A percentile compares a stretch with the other conserved stretches of the same genome.
Conservation (phyloP, 2,329 filamentous ascomycete species). For the Amauroascus niger region DNA sequence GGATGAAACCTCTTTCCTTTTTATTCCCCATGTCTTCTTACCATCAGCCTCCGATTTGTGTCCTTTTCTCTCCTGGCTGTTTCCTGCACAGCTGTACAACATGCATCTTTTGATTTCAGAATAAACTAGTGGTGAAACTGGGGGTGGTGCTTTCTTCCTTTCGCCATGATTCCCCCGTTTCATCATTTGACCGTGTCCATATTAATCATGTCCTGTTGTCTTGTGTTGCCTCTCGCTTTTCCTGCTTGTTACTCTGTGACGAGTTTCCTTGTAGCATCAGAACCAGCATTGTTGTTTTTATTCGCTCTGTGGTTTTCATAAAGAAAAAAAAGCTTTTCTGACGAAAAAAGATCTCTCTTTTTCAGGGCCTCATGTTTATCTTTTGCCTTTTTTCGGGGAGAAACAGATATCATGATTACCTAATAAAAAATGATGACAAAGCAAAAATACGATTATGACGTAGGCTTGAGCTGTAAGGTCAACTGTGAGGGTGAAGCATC, state of each 20-base stretch:
- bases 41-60: not conserved
- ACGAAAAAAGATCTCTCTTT: not conserved
- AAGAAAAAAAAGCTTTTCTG: not conserved
- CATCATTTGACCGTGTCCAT: constrained; percentile 3
- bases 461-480: no score
- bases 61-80: not conserved
- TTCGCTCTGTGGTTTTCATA: not conserved
- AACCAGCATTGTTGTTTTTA: constrained; percentile 2
- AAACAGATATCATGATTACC: not conserved
- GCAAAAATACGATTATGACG: not conserved
- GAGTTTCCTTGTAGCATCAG: constrained; percentile 10
- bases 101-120: not conserved
- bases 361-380: not conserved
- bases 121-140: not conserved
- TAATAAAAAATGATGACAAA: not conserved
- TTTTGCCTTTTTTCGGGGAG: not conserved
- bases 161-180: not conserved
- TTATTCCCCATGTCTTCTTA: constrained; percentile 4
- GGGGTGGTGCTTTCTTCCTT: not conserved
- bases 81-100: not conserved
- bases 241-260: constrained; percentile 1
- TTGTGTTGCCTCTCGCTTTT: not conserved
- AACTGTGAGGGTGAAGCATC: no score
- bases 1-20: not conserved
- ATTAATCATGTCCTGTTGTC: not conserved